Evolutionary conservation across 495 filamentous ascomycete species (phyloP), one percentile per base, ranked within the genome.

Genomic region (Tetracladium setigerum): DNA sequence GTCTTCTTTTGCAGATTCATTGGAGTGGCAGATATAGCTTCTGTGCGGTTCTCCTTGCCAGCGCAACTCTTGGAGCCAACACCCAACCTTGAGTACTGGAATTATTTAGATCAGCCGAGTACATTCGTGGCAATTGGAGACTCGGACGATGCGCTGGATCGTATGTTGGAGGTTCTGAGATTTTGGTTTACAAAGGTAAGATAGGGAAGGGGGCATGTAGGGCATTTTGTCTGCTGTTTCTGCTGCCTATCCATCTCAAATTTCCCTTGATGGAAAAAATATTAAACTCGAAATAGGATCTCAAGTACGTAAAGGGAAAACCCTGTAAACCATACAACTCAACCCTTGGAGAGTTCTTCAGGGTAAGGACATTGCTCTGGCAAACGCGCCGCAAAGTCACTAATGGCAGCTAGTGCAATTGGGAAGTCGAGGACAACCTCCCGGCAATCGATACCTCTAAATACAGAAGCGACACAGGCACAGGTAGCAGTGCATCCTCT

Each of bases 271-370:
- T 27, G 22, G 7, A 3, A 27, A 3, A 27, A 27, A 27, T 27
- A 7, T 7, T 27, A 7, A n/a, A 27, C 22, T 27, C 22, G 22
- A 27, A 27, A 7, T 7, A 27, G 62, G 92, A 98, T 61, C 63
- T 98, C 74, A 98, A 97, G 79, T 98, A 95, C 58, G 87, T 95
- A 55, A 97, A 97, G 64, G 91, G 92, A 38, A 95, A 90, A 69
- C 92, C 92, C 9, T 95, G 89, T 78, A 98, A 98, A 64, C 92
- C 92, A 6, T 98, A 98, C 67, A 98, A 98, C 64, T 95, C 90
- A 32, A 87, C 87, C 7, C 65, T 98, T 34, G 92, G 92, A n/a
- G 92, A 98, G 67, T 97, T 96, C 67, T 98, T 98, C 67, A 75
- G 92, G 67, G 86, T 89, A 71, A 59, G 57, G 77, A 71, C 36